phyloP scores from a whole-genome alignment of 768 basidiomycete species.

The Mycena kentingensis region DNA sequence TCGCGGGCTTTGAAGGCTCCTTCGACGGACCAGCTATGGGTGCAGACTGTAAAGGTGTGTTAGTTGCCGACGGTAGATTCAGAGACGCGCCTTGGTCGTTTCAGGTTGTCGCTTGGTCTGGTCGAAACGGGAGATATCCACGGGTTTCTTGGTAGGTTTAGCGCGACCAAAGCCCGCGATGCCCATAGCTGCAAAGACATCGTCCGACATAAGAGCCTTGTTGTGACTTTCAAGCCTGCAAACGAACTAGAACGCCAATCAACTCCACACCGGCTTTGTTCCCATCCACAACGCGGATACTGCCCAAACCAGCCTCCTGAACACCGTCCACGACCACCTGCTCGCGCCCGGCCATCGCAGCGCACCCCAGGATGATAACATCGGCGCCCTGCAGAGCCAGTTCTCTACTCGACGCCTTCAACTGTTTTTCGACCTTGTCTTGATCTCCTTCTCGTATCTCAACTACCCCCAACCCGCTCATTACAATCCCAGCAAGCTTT shows the following conservation, averaged over 20 bases:
- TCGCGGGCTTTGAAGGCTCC: conserved; percentile 23
- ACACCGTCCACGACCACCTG: conserved; percentile 31
- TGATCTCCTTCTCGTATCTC: conserved; percentile 37
- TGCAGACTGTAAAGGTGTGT: conserved; percentile 5
- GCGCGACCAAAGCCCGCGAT: too few species aligned
- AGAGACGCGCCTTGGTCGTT: not conserved
- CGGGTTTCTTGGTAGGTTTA: conserved; percentile 37
- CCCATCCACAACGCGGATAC: conserved; percentile 38
- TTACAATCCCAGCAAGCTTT: conserved; percentile 37
- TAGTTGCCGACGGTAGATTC: conserved; percentile 19
- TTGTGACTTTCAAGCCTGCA: conserved; percentile 10
- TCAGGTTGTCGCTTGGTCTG: not conserved
- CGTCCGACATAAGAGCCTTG: too few species aligned
- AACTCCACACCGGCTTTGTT: conserved; percentile 41
- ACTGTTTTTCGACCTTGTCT: conserved; percentile 28
- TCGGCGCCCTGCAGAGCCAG: conserved; percentile 37
- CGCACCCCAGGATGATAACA: conserved; percentile 42
- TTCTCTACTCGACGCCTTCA: conserved; percentile 33
- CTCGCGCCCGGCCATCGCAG: conserved; percentile 44
- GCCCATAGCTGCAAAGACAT: too few species aligned
- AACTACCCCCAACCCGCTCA: conserved; percentile 36
- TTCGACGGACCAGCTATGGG: conserved; percentile 21
- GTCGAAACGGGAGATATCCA: conserved; percentile 18
- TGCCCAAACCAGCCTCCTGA: conserved; percentile 27
- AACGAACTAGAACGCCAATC: conserved; percentile 35